These are phyloP conservation scores for Begonia masoniana DNA, from an alignment of 306 rosid species.

Conservation along the genomic window DNA sequence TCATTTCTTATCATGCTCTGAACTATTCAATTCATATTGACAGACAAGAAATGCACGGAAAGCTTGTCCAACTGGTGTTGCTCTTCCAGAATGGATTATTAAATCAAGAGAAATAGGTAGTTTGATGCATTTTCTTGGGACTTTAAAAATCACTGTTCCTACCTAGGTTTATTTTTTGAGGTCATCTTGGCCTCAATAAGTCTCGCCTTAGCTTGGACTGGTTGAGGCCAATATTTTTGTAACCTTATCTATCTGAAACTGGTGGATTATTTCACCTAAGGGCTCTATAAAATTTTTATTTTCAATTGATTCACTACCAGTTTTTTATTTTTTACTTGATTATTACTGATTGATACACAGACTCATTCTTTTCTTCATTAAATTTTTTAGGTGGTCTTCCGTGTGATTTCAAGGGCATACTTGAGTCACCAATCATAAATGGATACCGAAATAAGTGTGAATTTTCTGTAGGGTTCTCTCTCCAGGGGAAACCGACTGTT, in stretches of 20 bases:
- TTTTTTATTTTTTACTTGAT: too few species aligned
- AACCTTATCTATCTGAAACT: too few species aligned
- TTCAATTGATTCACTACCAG: too few species aligned
- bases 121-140: constrained; percentile 7
- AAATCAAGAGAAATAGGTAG: constrained; percentile 78
- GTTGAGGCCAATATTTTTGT: too few species aligned
- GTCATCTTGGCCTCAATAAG: too few species aligned
- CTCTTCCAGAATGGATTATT: constrained; percentile 86
- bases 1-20: constrained; percentile 6
- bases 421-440: constrained; percentile 71
- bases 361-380: constrained; percentile 1
- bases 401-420: constrained; percentile 68
- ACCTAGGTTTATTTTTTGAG: not conserved
- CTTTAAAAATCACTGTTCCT: not conserved
- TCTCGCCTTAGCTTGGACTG: too few species aligned
- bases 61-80: constrained; percentile 72
- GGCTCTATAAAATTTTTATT: too few species aligned
- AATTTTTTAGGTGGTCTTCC: constrained; percentile 74
- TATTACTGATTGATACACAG: too few species aligned
- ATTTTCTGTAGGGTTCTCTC: constrained; percentile 84
- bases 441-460: constrained; percentile 97
- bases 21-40: constrained; percentile 6
- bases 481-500: constrained; percentile 66
- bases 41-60: constrained; percentile 87
- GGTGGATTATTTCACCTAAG: too few species aligned